Evolutionary conservation across 192 early-diverging fungal species (phyloP), one percentile per base, ranked within the genome.

Genomic region (Coemansia sp.): DNA sequence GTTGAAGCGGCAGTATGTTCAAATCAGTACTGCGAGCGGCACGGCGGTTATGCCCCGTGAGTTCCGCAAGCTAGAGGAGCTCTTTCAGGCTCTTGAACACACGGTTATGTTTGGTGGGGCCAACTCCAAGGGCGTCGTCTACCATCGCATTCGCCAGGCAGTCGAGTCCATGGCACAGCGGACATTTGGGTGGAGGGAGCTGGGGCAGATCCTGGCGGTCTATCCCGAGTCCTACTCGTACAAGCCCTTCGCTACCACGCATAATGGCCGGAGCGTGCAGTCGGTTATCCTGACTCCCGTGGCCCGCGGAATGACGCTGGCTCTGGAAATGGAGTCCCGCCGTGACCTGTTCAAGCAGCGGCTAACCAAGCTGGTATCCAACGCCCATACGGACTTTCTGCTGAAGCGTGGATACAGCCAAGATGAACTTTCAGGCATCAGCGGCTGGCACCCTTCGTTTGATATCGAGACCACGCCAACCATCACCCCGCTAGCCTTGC

Each of bases 141-240:
- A 75, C 58, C 81, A 86, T 57, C 66, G 67, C 37, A 46, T 81
- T 17, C 63, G 72, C 28, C 77, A 77, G 58, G 56, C 75, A 15
- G 82, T 86, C 15, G 79, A 82, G 56, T 63, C 77, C 30, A 76
- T 79, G 63, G 70, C 70, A 6, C 56, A 67, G 46, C 66, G 77
- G 41, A 80, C 77, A 5, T 86, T 86, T 65, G 70, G 70, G 26
- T 59, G 80, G 60, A 16, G 34, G 11, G 65, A 81, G 46, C 58
- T 86, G 42, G 81, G 67, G 16, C 81, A 84, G 59, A 80, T 86
- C 30, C 51, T 76, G 2, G 62, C 75, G 1, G 50, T 86, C 1
- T 82, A 66, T 39, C 82, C 82, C 5, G 78, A 79, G 14, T 54
- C 78, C 6, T 86, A 84, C 57, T 49, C 21, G 6, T 56, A 58